Conservation (phyloP, 306 rosid genomes). For the Cucurbita ficifolia region DNA sequence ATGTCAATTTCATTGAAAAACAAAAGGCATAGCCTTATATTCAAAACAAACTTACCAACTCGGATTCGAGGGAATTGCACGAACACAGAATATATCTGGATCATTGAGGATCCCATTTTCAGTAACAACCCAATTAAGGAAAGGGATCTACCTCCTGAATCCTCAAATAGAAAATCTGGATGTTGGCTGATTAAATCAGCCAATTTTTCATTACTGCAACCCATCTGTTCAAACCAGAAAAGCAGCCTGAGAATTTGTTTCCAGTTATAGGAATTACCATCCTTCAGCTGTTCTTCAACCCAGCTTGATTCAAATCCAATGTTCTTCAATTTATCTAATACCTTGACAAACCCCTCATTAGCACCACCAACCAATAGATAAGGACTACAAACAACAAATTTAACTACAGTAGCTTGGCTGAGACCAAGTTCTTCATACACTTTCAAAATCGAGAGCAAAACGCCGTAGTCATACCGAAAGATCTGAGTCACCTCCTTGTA, state of each 20-base stretch:
- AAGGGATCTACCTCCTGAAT: conserved; percentile 38
- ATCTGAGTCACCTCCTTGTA: conserved; percentile 31
- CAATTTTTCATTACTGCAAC: conserved; percentile 28
- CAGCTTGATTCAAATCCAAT: conserved; percentile 29
- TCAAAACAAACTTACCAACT: conserved; percentile 27
- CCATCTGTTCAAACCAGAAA: conserved; percentile 22
- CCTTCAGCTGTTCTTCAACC: conserved; percentile 29
- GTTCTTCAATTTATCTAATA: conserved; percentile 33
- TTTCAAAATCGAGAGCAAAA: conserved; percentile 37
- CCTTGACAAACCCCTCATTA: conserved; percentile 26
- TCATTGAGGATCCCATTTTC: conserved; percentile 39
- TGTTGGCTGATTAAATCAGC: conserved; percentile 16
- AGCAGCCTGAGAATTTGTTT: conserved; percentile 33
- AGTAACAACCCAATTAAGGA: conserved; percentile 39
- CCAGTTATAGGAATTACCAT: conserved; percentile 37
- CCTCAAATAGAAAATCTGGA: conserved; percentile 48
- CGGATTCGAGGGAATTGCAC: conserved; percentile 39
- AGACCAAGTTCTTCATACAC: conserved; percentile 46
- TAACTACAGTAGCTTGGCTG: conserved; percentile 8
- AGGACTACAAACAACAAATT: conserved; percentile 37
- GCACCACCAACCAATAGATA: conserved; percentile 46
- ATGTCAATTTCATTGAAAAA: conserved; percentile 43
- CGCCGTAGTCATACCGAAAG: conserved; percentile 28
- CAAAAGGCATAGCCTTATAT: conserved; percentile 33
- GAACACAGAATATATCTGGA: conserved; percentile 31